phyloP scores from a whole-genome alignment of 768 basidiomycete genomes.

The Trametes elegans region DNA sequence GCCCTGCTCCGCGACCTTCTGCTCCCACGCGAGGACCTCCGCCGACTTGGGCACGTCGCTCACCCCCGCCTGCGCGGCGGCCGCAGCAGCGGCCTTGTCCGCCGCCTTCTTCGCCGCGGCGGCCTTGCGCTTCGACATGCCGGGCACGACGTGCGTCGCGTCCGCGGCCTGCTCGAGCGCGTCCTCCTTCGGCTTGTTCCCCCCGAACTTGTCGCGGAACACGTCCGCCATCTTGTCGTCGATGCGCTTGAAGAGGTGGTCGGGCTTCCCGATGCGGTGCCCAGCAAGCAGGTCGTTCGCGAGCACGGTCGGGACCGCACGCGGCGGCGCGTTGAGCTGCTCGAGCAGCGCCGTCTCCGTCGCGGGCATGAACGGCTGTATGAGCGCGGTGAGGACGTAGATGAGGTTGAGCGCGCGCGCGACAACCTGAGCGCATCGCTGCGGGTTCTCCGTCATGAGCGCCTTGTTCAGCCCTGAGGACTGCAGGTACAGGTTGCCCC shows the following conservation, averaged over 20 bases:
- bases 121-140: slow-evolving; percentile 54
- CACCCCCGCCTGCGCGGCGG: slow-evolving; percentile 27
- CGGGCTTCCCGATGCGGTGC: slow-evolving; percentile 82
- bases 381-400: slow-evolving; percentile 79
- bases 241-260: slow-evolving; percentile 91
- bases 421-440: slow-evolving; percentile 87
- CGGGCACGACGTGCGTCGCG: slow-evolving; percentile 43
- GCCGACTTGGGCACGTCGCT: slow-evolving; percentile 62
- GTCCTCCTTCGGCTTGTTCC: slow-evolving; percentile 44
- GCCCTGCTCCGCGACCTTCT: slow-evolving; percentile 74
- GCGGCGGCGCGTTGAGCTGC: slow-evolving; percentile 88
- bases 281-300: slow-evolving; percentile 83
- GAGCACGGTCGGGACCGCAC: slow-evolving; percentile 71
- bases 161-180: slow-evolving; percentile 38
- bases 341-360: slow-evolving; percentile 76
- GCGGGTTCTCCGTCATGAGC: slow-evolving; percentile 75
- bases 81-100: slow-evolving; percentile 38
- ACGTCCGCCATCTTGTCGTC: slow-evolving; percentile 86
- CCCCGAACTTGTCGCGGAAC: slow-evolving; percentile 81
- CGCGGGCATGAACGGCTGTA: slow-evolving; percentile 96
- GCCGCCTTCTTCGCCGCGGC: slow-evolving; percentile 44
- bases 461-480: slow-evolving; percentile 89
- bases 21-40: slow-evolving; percentile 71
- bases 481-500: slow-evolving; percentile 94
- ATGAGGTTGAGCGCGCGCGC: slow-evolving; percentile 91